Evolutionary conservation across 805 yeast genomes (phyloP), one percentile per base, ranked within the genome.

Genomic region (Starmerella apicola): DNA sequence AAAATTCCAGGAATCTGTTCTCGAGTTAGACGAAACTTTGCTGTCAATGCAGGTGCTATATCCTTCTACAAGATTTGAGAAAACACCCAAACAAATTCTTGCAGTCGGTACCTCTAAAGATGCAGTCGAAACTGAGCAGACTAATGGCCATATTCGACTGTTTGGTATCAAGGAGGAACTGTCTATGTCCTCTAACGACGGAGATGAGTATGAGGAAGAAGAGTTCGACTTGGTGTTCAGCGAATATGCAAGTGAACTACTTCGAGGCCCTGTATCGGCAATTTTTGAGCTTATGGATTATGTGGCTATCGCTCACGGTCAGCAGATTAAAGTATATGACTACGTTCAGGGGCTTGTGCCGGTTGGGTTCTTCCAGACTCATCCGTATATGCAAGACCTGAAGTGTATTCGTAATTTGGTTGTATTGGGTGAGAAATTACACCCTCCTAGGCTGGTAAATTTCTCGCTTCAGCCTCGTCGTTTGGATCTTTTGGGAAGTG

Each of bases 401-500:
- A 86, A 86, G 59, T 69, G 85, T 48, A 74, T 84, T 56, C 86
- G 93, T 29, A 83, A 86, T 56, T 62, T 88, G 51, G 56, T 88
- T n/a, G 52, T 85, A 2, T 60, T 85, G 15, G 94, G 94, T 16
- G 98, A 91, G 58, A 65, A 82, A 0, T 67, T 76, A 59, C 79
- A 81, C 50, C 74, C 85, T 49, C 66, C 83, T 3, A 76, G 85
- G 65, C 66, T 91, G 41, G 76, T 78, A 22, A 96, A 96, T 1
- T 86, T 85, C 61, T 94, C 85, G 57, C 88, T 93, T 2, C 95
- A 88, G 52, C 99, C 99, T 1, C 86, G 82, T 57, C 65, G 95
- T 48, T 76, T 88, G 77, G 66, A 84, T 15, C 59, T 71, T 42
- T 58, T 91, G 37, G 86, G 94, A 7, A 81, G 79, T 54, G 94